Percentiles rank a stretch among this genome's conserved stretches.
Evolutionary conservation across 768 basidiomycete species (phyloP).

Genomic region (Chiua virens): DNA sequence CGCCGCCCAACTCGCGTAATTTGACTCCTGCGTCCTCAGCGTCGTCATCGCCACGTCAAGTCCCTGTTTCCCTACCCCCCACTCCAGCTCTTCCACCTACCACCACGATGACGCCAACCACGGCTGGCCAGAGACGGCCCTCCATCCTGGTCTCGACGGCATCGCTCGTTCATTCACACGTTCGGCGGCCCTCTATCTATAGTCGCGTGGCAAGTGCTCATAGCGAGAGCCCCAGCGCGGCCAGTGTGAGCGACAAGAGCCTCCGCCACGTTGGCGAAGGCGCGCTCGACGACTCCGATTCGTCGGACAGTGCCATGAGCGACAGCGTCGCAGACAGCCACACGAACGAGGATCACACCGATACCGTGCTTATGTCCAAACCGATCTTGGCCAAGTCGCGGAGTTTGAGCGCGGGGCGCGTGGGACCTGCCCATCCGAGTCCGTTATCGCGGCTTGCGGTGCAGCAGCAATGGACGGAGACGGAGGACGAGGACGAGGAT

Average conservation of each 20-base stretch:
- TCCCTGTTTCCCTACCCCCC: conserved; percentile 32
- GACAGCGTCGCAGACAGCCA: conserved; percentile 19
- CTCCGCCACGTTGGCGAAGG: conserved; percentile 73
- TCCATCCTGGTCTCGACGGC: conserved; percentile 38
- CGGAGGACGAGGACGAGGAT: conserved; percentile 55
- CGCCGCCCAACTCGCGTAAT: conserved; percentile 42
- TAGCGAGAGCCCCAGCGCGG: conserved; percentile 34
- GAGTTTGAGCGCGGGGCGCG: conserved; percentile 29
- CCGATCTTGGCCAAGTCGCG: conserved; percentile 37
- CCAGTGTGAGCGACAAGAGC: conserved; percentile 44
- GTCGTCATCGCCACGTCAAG: conserved; percentile 55
- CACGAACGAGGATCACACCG: conserved; percentile 34
- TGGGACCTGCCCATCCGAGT: conserved; percentile 50
- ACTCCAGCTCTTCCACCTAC: conserved; percentile 32
- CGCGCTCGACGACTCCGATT: conserved; percentile 76
- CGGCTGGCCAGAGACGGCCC: conserved; percentile 41
- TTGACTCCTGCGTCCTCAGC: conserved; percentile 59
- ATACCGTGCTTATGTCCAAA: conserved; percentile 22
- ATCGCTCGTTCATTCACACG: conserved; percentile 31
- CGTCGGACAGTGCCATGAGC: conserved; percentile 38
- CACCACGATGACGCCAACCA: conserved; percentile 45
- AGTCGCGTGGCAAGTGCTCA: conserved; percentile 36
- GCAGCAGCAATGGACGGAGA: conserved; percentile 53
- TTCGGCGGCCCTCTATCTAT: conserved; percentile 40
- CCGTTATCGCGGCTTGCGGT: conserved; percentile 62